A percentile compares a stretch with the other conserved stretches of the same genome.
These are phyloP conservation scores for Leccinum broughii DNA, from an alignment of 768 basidiomycete species.

Conservation along the genomic window DNA sequence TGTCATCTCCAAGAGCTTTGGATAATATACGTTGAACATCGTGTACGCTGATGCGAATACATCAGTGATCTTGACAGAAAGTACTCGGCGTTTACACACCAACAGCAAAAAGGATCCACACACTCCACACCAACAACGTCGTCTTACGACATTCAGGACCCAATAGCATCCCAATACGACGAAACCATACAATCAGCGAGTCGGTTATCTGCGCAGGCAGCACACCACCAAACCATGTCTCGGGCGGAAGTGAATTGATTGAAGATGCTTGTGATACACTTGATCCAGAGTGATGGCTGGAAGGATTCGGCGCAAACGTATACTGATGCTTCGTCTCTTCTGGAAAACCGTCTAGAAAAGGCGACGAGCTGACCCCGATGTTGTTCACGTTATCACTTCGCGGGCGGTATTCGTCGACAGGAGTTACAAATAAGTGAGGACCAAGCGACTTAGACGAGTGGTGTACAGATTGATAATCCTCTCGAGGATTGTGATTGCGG, in stretches of 20 bases:
- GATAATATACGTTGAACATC: slow-evolving; percentile 92
- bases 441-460: slow-evolving; percentile 34
- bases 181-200: slow-evolving; percentile 62
- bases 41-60: slow-evolving; percentile 57
- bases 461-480: slow-evolving; percentile 30
- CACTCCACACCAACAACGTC: slow-evolving; percentile 75
- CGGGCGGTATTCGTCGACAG: slow-evolving; percentile 29
- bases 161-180: slow-evolving; percentile 67
- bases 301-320: slow-evolving; percentile 27
- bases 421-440: slow-evolving; percentile 21
- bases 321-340: slow-evolving; percentile 20
- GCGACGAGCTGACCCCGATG: slow-evolving; percentile 26
- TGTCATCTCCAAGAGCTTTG: slow-evolving; percentile 74
- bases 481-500: slow-evolving; percentile 18
- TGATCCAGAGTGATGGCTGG: slow-evolving; percentile 17
- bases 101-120: slow-evolving; percentile 78
- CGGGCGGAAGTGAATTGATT: slow-evolving; percentile 38
- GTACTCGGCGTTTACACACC: slow-evolving; percentile 46
- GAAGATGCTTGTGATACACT: slow-evolving; percentile 38
- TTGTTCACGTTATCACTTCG: slow-evolving; percentile 27
- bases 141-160: slow-evolving; percentile 74
- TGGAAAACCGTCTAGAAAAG: slow-evolving; percentile 8
- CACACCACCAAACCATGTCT: slow-evolving; percentile 39
- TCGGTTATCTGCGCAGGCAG: slow-evolving; percentile 52
- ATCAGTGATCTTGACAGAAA: background rate